These are phyloP conservation scores for Fragilariopsis cylindrus DNA, from an alignment of 108 stramenopile species.

Conservation along the genomic window DNA sequence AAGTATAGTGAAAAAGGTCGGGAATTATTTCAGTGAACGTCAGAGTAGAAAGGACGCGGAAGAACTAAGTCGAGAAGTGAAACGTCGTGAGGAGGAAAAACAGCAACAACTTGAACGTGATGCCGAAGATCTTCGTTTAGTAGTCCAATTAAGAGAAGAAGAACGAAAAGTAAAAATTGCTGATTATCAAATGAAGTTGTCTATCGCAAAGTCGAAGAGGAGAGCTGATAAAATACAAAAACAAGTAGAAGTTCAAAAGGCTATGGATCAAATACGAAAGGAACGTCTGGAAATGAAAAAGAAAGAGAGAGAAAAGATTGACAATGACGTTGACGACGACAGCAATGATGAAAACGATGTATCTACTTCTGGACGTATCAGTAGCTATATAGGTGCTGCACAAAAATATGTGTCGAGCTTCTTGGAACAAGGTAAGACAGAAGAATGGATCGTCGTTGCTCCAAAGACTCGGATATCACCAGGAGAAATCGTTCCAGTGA, in stretches of 20 bases:
- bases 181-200: not conserved
- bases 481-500: constrained; percentile 86
- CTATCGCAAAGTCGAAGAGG: not conserved
- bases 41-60: constrained; percentile 17
- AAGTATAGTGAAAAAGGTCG: not conserved
- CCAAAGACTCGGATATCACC: constrained; percentile 87
- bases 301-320: not conserved
- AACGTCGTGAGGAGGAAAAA: not conserved
- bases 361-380: constrained; percentile 2
- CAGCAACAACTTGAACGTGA: not conserved
- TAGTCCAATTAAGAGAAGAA: constrained; percentile 7
- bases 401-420: constrained; percentile 25
- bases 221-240: not conserved
- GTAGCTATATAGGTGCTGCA: constrained; percentile 22
- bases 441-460: constrained; percentile 81
- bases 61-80: not conserved
- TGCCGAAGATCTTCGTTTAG: constrained; percentile 15
- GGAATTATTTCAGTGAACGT: not conserved
- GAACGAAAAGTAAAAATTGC: not conserved
- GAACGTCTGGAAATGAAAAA: constrained; percentile 16
- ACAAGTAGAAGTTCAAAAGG: constrained; percentile 5
- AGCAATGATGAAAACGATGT: not conserved
- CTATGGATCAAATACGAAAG: constrained; percentile 2
- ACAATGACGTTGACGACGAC: not conserved
- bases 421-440: constrained; percentile 27